Percentiles rank a stretch among this genome's conserved stretches.
These are phyloP conservation scores for Yamadazyma sp. DNA, from an alignment of 1,139 yeast species.

Conservation along the genomic window DNA sequence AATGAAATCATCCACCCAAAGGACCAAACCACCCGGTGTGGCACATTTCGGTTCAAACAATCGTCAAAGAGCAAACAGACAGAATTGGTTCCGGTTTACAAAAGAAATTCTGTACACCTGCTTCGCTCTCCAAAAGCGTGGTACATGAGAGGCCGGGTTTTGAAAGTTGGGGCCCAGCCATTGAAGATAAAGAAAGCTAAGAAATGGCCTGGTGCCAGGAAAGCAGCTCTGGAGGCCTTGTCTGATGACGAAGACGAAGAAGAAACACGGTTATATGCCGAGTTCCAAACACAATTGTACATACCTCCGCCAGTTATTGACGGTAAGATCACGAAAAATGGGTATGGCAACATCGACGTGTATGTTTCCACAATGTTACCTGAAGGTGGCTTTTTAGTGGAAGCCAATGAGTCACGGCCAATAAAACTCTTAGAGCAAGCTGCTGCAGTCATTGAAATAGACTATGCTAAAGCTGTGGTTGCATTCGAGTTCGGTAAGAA, in stretches of 20 bases:
- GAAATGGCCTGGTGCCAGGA: constrained; percentile 7
- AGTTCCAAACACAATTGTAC: constrained; percentile 71
- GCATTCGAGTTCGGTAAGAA: constrained; percentile 67
- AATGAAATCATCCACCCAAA: constrained; percentile 73
- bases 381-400: constrained; percentile 59
- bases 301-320: constrained; percentile 63
- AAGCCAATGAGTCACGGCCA: constrained; percentile 21
- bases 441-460: constrained; percentile 66
- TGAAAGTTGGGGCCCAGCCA: constrained; percentile 72
- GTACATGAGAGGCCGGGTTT: constrained; percentile 77
- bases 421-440: constrained; percentile 63
- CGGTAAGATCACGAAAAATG: constrained; percentile 72
- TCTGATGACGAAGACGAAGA: constrained; percentile 51
- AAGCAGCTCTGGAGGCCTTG: constrained; percentile 24
- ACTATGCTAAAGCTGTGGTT: constrained; percentile 83
- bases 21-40: constrained; percentile 59
- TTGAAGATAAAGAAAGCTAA: constrained; percentile 39
- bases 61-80: constrained; percentile 27
- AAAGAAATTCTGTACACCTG: constrained; percentile 59
- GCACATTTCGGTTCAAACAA: constrained; percentile 53
- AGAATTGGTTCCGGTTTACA: constrained; percentile 58
- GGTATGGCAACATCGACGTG: constrained; percentile 80
- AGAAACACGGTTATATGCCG: constrained; percentile 61
- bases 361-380: constrained; percentile 83
- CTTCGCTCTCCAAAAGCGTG: constrained; percentile 80